Conservation (phyloP, 805 yeast species). For the Wickerhamomyces ciferrii region DNA sequence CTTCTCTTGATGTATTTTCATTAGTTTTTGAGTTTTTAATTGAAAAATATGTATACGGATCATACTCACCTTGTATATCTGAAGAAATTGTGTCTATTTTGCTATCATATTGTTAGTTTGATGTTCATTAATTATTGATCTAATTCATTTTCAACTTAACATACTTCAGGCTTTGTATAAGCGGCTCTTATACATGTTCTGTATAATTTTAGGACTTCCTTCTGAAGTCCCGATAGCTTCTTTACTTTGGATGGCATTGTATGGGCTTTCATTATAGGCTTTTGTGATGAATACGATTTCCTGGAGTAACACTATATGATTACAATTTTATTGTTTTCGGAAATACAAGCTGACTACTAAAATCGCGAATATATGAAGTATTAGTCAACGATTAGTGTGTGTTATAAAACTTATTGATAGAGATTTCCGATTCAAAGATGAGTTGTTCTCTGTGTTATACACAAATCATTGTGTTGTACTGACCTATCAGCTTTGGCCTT, state of each 20-base stretch:
- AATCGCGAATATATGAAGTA: too few relatives aligned
- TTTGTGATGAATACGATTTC: background rate
- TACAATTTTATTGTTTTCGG: too few relatives aligned
- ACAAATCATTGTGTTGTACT: too few relatives aligned
- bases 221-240: conserved; percentile 43
- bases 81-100: conserved; percentile 39
- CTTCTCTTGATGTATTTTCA: too few relatives aligned
- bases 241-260: conserved; percentile 21
- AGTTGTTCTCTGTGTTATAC: too few relatives aligned
- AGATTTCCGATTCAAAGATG: too few relatives aligned
- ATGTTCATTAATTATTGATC: background rate
- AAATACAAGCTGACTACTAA: too few relatives aligned
- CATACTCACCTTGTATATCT: conserved; percentile 28
- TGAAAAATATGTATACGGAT: background rate
- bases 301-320: background rate
- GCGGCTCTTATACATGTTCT: conserved; percentile 41
- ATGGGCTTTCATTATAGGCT: background rate
- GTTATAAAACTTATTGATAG: too few relatives aligned
- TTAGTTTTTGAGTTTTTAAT: background rate
- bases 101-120: conserved; percentile 13
- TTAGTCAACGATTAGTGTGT: too few relatives aligned
- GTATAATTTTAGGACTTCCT: conserved; percentile 45
- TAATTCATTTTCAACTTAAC: background rate
- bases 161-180: conserved; percentile 36
- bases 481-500: too few relatives aligned